These are phyloP conservation scores for Metarhizium guizhouense DNA, from an alignment of 2,329 filamentous ascomycete genomes.

Conservation along the genomic window DNA sequence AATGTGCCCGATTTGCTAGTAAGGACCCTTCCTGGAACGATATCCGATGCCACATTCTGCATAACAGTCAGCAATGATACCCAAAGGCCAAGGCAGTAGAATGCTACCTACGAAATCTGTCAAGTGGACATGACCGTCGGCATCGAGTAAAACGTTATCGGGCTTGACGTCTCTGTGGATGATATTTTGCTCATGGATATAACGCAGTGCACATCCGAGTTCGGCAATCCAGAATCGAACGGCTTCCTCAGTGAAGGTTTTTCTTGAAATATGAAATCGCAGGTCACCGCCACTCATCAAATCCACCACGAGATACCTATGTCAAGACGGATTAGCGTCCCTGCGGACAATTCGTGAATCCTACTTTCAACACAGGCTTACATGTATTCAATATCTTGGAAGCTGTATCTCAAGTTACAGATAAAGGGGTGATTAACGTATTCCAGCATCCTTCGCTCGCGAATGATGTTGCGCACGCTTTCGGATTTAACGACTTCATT, in stretches of 20 bases:
- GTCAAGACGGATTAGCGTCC: not conserved
- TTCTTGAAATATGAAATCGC: constrained; percentile 94
- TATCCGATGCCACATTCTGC: constrained; percentile 93
- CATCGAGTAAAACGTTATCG: constrained; percentile 81
- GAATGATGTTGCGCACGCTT: constrained; percentile 95
- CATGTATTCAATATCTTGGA: constrained; percentile 99
- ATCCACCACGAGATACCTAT: constrained; percentile 92
- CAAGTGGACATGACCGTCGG: constrained; percentile 89
- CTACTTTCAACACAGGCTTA: constrained; percentile 36
- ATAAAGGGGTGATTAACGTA: constrained; percentile 97
- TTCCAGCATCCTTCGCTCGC: constrained; percentile 95
- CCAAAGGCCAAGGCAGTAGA: not conserved
- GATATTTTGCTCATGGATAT: constrained; percentile 78
- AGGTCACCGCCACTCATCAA: constrained; percentile 96
- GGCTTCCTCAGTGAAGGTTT: constrained; percentile 95
- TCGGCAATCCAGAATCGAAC: constrained; percentile 96
- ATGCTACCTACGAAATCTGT: constrained; percentile 71
- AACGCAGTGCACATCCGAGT: constrained; percentile 81
- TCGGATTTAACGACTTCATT: constrained; percentile 83
- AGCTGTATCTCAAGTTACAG: constrained; percentile 97
- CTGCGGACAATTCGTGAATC: not conserved
- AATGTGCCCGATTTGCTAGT: constrained; percentile 96
- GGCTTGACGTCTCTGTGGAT: constrained; percentile 89
- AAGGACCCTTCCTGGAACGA: constrained; percentile 69
- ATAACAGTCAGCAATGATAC: constrained; percentile 6